phyloP scores from a whole-genome alignment of 1,139 yeast genomes.

The Kluyveromyces sp. region DNA sequence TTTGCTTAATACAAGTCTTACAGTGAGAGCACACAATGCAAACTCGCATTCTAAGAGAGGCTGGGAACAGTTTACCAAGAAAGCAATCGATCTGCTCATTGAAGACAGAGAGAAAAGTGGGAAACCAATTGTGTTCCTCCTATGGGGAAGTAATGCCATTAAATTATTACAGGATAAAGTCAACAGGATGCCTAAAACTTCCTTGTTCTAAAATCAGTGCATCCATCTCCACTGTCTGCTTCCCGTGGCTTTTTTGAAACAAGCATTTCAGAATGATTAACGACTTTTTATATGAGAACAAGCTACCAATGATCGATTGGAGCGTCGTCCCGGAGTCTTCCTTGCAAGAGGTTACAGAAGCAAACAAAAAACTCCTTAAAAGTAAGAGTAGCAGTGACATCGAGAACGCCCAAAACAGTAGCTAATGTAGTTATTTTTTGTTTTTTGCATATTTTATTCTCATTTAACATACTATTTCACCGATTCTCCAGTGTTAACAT shows the following conservation, averaged over 20 bases:
- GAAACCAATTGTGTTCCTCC: constrained; percentile 64
- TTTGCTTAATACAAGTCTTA: constrained; percentile 77
- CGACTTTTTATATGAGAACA: constrained; percentile 49
- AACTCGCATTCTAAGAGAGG: constrained; percentile 88
- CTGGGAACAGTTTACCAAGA: constrained; percentile 87
- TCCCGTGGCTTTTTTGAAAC: constrained; percentile 71
- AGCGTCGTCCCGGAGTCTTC: constrained; percentile 25
- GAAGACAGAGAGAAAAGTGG: constrained; percentile 30
- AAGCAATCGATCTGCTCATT: constrained; percentile 50
- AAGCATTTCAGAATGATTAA: constrained; percentile 66
- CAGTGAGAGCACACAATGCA: constrained; percentile 91
- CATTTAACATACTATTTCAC: too few relatives aligned
- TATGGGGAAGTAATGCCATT: constrained; percentile 96
- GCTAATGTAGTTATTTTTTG: too few relatives aligned
- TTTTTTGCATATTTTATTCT: too few relatives aligned
- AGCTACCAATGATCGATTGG: constrained; percentile 58
- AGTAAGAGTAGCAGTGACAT: not conserved
- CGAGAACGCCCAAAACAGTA: too few relatives aligned
- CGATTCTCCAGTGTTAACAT: too few relatives aligned
- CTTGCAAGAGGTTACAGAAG: constrained; percentile 17
- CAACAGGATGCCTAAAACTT: constrained; percentile 35
- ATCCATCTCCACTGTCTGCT: constrained; percentile 94
- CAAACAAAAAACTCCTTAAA: not conserved
- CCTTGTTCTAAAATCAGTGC: constrained; percentile 64
- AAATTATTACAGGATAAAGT: constrained; percentile 47